Base-by-base conservation (phyloP, 371 early-diverging fungal species). In the Globomyces sp. region DNA sequence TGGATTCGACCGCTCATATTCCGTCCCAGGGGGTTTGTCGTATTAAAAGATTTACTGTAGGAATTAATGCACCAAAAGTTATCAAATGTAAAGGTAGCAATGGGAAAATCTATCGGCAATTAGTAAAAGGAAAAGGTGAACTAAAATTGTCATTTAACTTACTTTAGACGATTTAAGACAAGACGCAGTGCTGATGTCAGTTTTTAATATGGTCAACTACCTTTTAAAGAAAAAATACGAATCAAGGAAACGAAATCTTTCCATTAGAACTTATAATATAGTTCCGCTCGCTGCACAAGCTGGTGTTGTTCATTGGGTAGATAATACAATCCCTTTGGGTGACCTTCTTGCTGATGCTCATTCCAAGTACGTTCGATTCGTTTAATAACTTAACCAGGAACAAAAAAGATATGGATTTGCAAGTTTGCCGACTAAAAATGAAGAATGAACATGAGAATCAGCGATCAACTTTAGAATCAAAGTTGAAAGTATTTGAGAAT, bases 281-380 rank as follows among this genome's bases (percentile, higher is more conserved):
- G 89, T 99, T n/a, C 99, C 99, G 0, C 77, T 99, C 10, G 89
- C 90, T 50, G 85, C 89, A 57, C 88, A 89, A 53, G 88, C 89
- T 2, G 99, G 99, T 6, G 88, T 99, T 76, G 86, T 99, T 49
- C 95, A 98, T 74, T 99, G 93, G 96, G 93, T 99, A 1, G 85
- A 93, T 51, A 85, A 91, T 71, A 90, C 99, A 0, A 80, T 82
- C 0, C 90, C 95, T 11, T 61, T 86, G 42, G 86, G 85, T 24
- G 68, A 64, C 37, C 59, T 71, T 24, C 49, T 77, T 61, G 1
- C 46, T 3, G 49, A 47, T 45, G 63, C 73, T 48, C 74, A 75
- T 41, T 42, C 48, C 24, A 24, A 24, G 24, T 24, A 24, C 24
- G 24, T 24, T 24, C 24, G 24, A 55, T 39, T 40, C 55, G 8